These are phyloP conservation scores for Neurospora sp. DNA, from an alignment of 495 filamentous ascomycete genomes.

Conservation along the genomic window DNA sequence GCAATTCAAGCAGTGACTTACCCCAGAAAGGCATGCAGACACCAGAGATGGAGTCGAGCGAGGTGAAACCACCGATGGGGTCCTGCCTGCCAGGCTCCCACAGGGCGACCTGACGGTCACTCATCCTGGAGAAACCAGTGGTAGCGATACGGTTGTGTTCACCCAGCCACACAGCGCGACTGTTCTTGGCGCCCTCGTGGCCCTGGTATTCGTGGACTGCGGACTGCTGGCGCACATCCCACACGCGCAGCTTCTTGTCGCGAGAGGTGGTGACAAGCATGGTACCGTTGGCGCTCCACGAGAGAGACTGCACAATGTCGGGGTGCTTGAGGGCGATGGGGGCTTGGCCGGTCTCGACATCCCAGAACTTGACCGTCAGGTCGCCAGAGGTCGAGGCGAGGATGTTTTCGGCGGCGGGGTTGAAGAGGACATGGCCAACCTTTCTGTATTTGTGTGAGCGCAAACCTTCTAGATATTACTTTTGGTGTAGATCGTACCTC, in stretches of 20 bases:
- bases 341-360: slow-evolving; percentile 68
- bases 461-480: not conserved
- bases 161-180: slow-evolving; percentile 90
- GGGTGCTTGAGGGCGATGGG: slow-evolving; percentile 67
- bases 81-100: slow-evolving; percentile 86
- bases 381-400: slow-evolving; percentile 94
- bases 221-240: slow-evolving; percentile 91
- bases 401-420: slow-evolving; percentile 90
- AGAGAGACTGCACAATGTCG: slow-evolving; percentile 89
- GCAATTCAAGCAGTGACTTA: slow-evolving; percentile 12
- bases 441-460: slow-evolving; percentile 48
- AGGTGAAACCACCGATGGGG: slow-evolving; percentile 79
- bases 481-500: slow-evolving; percentile 24
- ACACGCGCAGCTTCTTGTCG: slow-evolving; percentile 95
- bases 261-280: slow-evolving; percentile 87
- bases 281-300: slow-evolving; percentile 88
- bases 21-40: slow-evolving; percentile 99
- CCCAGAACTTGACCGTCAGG: slow-evolving; percentile 92
- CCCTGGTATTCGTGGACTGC: slow-evolving; percentile 76
- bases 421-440: slow-evolving; percentile 94
- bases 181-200: slow-evolving; percentile 92
- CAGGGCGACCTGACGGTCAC: slow-evolving; percentile 86
- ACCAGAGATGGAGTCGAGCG: slow-evolving; percentile 87
- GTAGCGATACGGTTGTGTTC: slow-evolving; percentile 91
- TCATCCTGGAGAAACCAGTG: slow-evolving; percentile 96